A percentile compares a stretch with the other conserved stretches of the same genome.
phyloP scores from a whole-genome alignment of 441 rosid species.

The Flueggea neowawraea region DNA sequence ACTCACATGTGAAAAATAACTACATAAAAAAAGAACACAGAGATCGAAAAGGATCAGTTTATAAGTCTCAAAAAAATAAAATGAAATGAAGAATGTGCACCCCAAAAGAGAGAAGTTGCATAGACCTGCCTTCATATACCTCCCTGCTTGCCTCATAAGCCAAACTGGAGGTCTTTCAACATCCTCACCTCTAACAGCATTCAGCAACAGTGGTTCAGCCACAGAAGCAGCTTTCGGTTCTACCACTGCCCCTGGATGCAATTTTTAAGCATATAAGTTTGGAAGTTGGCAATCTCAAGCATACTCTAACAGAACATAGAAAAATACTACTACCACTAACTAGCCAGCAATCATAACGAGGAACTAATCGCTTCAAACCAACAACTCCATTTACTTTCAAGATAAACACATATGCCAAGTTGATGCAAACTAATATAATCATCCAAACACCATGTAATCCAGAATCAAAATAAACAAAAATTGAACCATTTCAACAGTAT shows the following conservation, averaged over 20 bases:
- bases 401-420: too few species aligned
- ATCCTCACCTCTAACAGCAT: too few species aligned
- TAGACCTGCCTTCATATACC: too few species aligned
- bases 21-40: neutral
- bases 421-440: too few species aligned
- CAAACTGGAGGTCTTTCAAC: too few species aligned
- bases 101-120: constrained; percentile 12
- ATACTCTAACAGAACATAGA: neutral
- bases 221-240: constrained; percentile 44
- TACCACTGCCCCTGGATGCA: constrained; percentile 44
- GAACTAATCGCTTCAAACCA: too few species aligned
- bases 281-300: constrained; percentile 1
- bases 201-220: constrained; percentile 77
- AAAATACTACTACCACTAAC: neutral
- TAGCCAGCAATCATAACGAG: neutral
- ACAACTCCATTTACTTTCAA: too few species aligned
- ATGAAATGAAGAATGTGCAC: neutral
- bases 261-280: neutral
- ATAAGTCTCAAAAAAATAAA: neutral
- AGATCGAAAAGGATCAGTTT: neutral
- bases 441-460: too few species aligned
- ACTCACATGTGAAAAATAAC: too few species aligned
- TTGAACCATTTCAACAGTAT: too few species aligned
- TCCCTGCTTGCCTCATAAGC: too few species aligned
- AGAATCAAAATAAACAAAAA: too few species aligned